phyloP scores from a whole-genome alignment of 140 eudicot genomes.

The Erigeron philadelphicus region DNA sequence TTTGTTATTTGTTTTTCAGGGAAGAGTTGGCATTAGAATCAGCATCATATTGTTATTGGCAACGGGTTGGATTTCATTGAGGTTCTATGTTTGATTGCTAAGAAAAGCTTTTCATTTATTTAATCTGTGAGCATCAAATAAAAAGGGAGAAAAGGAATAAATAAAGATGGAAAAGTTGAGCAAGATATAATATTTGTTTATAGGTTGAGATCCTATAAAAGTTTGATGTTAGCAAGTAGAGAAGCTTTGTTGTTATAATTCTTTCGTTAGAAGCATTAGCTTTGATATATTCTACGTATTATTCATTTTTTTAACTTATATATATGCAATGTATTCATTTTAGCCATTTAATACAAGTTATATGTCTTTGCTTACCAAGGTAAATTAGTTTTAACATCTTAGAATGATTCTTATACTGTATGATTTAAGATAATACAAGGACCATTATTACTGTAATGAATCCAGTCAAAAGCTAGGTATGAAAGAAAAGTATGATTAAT shows the following conservation, averaged over 20 bases:
- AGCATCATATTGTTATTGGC: constrained; percentile 13
- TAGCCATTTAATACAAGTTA: not conserved
- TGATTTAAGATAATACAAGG: no score
- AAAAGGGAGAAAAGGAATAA: not conserved
- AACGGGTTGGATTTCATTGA: constrained; percentile 10
- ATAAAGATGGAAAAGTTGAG: constrained; percentile 17
- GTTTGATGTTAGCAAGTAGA: not conserved
- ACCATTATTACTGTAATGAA: no score
- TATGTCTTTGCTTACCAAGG: no score
- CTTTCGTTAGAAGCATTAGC: constrained; percentile 26
- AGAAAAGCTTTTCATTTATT: not conserved
- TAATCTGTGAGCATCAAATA: constrained; percentile 27
- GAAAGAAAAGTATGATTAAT: no score
- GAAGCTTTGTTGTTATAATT: constrained; percentile 15
- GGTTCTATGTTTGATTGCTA: constrained; percentile 6
- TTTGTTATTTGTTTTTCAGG: constrained; percentile 23
- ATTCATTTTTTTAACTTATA: not conserved
- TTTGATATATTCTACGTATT: constrained; percentile 3
- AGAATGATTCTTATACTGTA: no score
- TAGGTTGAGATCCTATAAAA: not conserved
- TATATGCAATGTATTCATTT: no score
- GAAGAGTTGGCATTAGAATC: constrained; percentile 1
- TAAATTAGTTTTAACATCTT: no score
- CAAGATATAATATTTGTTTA: constrained; percentile 13
- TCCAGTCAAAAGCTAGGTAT: not conserved